Conservation (phyloP, 2,329 filamentous ascomycete species). For the Emergomyces pasteurianus region DNA sequence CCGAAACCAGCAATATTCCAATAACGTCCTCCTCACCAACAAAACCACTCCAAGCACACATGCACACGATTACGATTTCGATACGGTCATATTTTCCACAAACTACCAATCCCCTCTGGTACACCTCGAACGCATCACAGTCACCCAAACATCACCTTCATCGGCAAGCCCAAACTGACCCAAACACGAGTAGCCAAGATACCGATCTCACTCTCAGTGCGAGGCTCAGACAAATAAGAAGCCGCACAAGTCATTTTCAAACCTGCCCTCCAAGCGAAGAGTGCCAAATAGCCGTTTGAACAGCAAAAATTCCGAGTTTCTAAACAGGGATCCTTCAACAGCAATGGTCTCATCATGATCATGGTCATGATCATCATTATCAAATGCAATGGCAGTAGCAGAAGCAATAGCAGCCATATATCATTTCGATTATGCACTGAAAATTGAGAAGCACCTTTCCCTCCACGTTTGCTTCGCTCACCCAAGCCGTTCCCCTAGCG, state of each 20-base stretch:
- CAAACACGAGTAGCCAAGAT: neutral
- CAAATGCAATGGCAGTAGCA: neutral
- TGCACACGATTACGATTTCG: neutral
- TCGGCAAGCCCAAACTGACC: neutral
- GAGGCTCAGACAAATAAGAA: neutral
- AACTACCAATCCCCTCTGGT: neutral
- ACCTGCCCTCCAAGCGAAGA: slow-evolving; percentile 11
- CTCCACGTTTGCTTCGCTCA: slow-evolving; percentile 5
- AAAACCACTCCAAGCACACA: neutral
- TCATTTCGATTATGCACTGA: neutral
- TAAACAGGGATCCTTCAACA: slow-evolving; percentile 8
- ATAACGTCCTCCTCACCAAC: neutral
- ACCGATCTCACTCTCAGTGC: neutral
- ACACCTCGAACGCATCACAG: neutral
- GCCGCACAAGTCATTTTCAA: slow-evolving; percentile 12
- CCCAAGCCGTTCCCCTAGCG: neutral
- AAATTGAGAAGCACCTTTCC: slow-evolving; percentile 8
- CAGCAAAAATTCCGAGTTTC: slow-evolving; percentile 13
- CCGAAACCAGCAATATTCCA: neutral
- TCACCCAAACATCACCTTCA: neutral
- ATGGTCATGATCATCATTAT: neutral
- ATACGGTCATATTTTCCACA: neutral
- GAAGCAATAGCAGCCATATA: neutral
- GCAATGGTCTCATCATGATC: neutral
- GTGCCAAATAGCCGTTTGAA: slow-evolving; percentile 20